These are phyloP conservation scores for Coemansia sp. DNA, from an alignment of 192 early-diverging fungal species.

Conservation along the genomic window DNA sequence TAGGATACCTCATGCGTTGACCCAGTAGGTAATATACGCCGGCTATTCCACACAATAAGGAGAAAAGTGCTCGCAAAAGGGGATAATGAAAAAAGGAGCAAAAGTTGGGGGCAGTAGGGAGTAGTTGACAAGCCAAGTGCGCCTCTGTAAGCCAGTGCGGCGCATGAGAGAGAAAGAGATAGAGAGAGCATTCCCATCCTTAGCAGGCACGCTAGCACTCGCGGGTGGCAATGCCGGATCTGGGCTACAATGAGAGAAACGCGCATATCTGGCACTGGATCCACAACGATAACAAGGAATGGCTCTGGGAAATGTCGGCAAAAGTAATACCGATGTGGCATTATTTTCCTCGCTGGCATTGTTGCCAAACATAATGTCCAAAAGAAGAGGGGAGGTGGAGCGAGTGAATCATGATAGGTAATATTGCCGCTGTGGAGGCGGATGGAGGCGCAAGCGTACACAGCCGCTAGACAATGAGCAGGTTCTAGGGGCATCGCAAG, in stretches of 20 bases:
- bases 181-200: not conserved
- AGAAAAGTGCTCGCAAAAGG: not conserved
- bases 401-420: conserved; percentile 7
- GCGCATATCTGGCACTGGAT: not conserved
- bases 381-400: not conserved
- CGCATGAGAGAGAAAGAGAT: not conserved
- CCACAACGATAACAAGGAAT: not conserved
- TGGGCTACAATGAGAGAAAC: not conserved
- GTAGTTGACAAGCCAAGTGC: conserved; percentile 4
- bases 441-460: not conserved
- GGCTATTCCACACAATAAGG: not conserved
- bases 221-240: not conserved
- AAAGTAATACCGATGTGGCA: conserved; percentile 9
- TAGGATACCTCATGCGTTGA: not conserved
- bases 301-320: conserved; percentile 3
- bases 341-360: conserved; percentile 5
- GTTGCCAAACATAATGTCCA: not conserved
- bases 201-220: not conserved
- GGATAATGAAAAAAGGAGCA: not conserved
- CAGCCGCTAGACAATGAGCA: not conserved
- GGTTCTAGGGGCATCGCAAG: conserved; percentile 2
- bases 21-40: conserved; percentile 1
- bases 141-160: not conserved
- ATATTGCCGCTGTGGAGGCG: conserved; percentile 12
- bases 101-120: not conserved